Evolutionary conservation across 495 filamentous ascomycete species (phyloP), one percentile per base, ranked within the genome.

Genomic region (Tuber brumale): DNA sequence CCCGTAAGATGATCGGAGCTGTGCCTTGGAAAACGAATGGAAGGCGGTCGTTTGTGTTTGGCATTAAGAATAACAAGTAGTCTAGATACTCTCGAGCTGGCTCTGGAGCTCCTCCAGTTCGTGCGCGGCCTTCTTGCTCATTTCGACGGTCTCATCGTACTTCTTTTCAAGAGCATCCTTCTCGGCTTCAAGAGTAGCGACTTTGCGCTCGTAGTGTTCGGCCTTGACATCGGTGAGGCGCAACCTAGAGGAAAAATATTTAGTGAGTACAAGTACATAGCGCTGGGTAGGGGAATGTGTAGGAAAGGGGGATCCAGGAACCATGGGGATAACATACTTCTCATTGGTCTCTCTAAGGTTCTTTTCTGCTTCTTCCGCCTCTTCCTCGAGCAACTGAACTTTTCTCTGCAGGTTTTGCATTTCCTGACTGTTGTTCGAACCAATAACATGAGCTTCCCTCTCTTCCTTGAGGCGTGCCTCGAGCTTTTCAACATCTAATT

Each of bases 141-240:
- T 97, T 90, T 94, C 91, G 77, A 89, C 83, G 90, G 95, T 94
- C 84, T 97, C 95, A 86, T 97, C 96, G 85, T 94, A 98, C 88
- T 98, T 97, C 85, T 86, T 82, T 88, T 98, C 96, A 94, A 94
- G 97, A 84, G 93, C 88, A 85, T 97, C 93, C 78, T 92, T 91
- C 81, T 93, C 89, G 75, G 88, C 85, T 86, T 99, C 95, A 78
- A 99, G 90, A 80, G 95, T 97, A 84, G 96, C 92, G 78, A 99
- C 95, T 87, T 99, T 97, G 88, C 96, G 96, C 87, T 98, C 96
- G 86, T 94, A 97, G 88, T 99, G 95, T 77, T 95, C 96, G 84
- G 95, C 94, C 88, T 97, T 97, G 86, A 98, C 94, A 85, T 98
- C 95, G 85, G 95, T 97, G 86, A 97, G 94, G 82, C 96, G 94